A percentile compares a stretch with the other conserved stretches of the same genome.
These are phyloP conservation scores for Pythium sp. DNA, from an alignment of 352 stramenopile genomes.

Conservation along the genomic window DNA sequence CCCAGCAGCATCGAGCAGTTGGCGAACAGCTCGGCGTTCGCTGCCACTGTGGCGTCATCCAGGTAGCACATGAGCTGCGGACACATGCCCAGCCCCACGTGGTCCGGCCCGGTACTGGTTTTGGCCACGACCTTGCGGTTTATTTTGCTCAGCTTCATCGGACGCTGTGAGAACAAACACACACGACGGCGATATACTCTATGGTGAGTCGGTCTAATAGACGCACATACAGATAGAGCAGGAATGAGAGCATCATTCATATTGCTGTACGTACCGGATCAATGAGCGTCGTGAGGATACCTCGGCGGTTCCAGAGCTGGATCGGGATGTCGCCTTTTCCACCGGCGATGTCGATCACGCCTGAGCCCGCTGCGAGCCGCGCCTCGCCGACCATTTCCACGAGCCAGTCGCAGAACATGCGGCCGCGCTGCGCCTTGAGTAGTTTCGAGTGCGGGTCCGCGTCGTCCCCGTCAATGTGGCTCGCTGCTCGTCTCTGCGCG, in stretches of 20 bases:
- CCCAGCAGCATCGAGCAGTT: conserved; percentile 87
- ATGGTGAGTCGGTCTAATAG: background rate
- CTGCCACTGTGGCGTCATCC: conserved; percentile 48
- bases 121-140: conserved; percentile 67
- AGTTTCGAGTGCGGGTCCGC: conserved; percentile 64
- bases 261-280: conserved; percentile 56
- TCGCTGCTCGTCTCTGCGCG: conserved; percentile 51
- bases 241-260: background rate
- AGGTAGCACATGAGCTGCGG: conserved; percentile 55
- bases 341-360: conserved; percentile 86
- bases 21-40: conserved; percentile 59
- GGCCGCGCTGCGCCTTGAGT: conserved; percentile 67
- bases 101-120: conserved; percentile 9
- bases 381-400: conserved; percentile 52
- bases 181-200: too few species aligned
- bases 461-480: conserved; percentile 55
- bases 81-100: conserved; percentile 39
- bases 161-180: conserved; percentile 33
- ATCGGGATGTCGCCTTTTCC: conserved; percentile 87
- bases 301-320: conserved; percentile 75
- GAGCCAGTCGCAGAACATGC: conserved; percentile 83
- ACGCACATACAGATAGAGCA: too few species aligned
- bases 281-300: conserved; percentile 79
- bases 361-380: conserved; percentile 40
- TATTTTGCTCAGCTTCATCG: conserved; percentile 75